Conservation (phyloP, 2,329 filamentous ascomycete species). For the Verticillium klebahnii region DNA sequence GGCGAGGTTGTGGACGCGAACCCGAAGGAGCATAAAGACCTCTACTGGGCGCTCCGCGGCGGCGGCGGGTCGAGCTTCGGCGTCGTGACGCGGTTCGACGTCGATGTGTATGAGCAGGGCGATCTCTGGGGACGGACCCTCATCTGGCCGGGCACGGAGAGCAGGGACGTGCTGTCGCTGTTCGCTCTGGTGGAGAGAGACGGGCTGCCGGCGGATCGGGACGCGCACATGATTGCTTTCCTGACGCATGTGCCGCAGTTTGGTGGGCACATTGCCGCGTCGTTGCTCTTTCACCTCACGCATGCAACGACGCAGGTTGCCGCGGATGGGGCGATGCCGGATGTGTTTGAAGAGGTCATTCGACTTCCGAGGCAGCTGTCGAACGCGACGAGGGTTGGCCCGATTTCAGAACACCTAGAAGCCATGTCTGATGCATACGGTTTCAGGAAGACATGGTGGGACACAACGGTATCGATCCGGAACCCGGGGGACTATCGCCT, state of each 20-base stretch:
- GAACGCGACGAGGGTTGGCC: background rate
- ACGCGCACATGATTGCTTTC: background rate
- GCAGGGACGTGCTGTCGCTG: background rate
- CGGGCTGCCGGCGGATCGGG: background rate
- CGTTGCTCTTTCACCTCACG: background rate
- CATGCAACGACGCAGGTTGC: background rate
- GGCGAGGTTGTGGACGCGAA: constrained; percentile 39
- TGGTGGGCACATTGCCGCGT: background rate
- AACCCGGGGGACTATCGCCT: constrained; percentile 10
- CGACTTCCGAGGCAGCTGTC: background rate
- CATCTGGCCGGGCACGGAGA: background rate
- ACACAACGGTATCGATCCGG: constrained; percentile 15
- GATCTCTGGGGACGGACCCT: constrained; percentile 19
- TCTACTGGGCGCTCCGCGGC: constrained; percentile 39
- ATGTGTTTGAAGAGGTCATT: background rate
- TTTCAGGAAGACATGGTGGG: constrained; percentile 23
- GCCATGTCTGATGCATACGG: constrained; percentile 20
- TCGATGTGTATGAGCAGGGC: constrained; percentile 20
- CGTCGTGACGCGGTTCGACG: constrained; percentile 24
- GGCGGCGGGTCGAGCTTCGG: constrained; percentile 35
- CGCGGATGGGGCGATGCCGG: background rate
- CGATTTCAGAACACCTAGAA: background rate
- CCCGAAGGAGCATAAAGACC: constrained; percentile 26
- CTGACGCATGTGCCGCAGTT: background rate
- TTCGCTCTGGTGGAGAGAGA: background rate